Conservation (phyloP, 179 eudicot genomes). For the Heliamphora pulchella region DNA sequence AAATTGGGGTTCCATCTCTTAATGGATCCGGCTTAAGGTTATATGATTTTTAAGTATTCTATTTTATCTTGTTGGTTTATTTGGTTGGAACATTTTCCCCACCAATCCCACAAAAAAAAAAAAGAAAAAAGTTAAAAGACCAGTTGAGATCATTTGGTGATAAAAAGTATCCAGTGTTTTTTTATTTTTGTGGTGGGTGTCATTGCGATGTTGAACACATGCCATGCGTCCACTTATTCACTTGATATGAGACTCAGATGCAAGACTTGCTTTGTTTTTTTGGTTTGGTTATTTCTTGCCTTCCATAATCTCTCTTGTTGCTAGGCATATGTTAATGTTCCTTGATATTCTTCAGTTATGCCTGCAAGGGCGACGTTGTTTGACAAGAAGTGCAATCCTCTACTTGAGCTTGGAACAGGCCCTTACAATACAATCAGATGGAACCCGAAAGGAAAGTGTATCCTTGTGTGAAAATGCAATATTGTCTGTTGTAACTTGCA, state of each 20-base stretch:
- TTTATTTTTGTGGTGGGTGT: background rate
- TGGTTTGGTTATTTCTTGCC: no score
- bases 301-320: background rate
- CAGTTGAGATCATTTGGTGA: background rate
- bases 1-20: slow-evolving; percentile 2
- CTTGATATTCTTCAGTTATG: slow-evolving; percentile 74
- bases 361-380: slow-evolving; percentile 91
- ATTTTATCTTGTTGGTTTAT: background rate
- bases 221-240: background rate
- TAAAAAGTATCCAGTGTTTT: background rate
- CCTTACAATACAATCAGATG: slow-evolving; percentile 92
- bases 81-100: background rate
- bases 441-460: slow-evolving; percentile 98
- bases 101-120: background rate
- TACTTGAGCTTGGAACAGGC: slow-evolving; percentile 88
- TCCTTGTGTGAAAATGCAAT: slow-evolving; percentile 33
- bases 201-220: background rate
- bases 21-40: background rate
- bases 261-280: background rate
- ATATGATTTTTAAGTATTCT: background rate
- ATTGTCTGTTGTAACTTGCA: background rate
- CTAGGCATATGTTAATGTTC: slow-evolving; percentile 21
- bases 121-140: background rate
- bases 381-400: slow-evolving; percentile 89
- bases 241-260: background rate